Percentiles rank a stretch among this genome's conserved stretches.
These are phyloP conservation scores for Aspergillus fructus DNA, from an alignment of 2,329 filamentous ascomycete genomes.

Conservation along the genomic window DNA sequence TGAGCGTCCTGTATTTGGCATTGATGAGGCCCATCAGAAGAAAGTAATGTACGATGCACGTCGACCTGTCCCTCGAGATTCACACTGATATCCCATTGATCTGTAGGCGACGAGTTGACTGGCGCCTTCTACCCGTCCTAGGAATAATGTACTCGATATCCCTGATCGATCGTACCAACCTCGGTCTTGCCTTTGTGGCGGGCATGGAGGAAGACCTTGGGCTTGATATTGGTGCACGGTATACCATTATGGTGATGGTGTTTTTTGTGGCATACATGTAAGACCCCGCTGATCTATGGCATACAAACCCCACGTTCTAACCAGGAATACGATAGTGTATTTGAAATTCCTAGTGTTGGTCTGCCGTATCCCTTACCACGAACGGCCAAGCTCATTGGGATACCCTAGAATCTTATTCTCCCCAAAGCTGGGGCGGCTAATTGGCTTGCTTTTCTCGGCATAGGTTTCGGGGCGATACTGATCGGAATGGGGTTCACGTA, in stretches of 20 bases:
- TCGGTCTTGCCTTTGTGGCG: slow-evolving; percentile 32
- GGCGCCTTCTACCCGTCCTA: slow-evolving; percentile 41
- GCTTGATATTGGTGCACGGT: slow-evolving; percentile 25
- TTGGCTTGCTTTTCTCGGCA: slow-evolving; percentile 27
- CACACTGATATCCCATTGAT: background rate
- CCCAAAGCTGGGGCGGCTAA: slow-evolving; percentile 27
- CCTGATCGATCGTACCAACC: slow-evolving; percentile 40
- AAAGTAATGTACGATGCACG: slow-evolving; percentile 10
- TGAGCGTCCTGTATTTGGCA: slow-evolving; percentile 6
- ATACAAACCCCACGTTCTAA: background rate
- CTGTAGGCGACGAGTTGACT: slow-evolving; percentile 25
- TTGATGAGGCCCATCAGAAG: slow-evolving; percentile 17
- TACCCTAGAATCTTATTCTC: slow-evolving; percentile 26
- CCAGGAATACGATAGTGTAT: slow-evolving; percentile 1
- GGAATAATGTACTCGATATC: slow-evolving; percentile 41
- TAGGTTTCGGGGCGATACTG: slow-evolving; percentile 24
- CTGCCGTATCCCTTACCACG: background rate
- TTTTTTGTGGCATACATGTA: slow-evolving; percentile 30
- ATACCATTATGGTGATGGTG: slow-evolving; percentile 28
- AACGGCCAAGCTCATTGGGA: background rate
- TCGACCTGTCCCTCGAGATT: background rate
- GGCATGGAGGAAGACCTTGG: slow-evolving; percentile 28
- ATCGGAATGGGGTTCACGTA: slow-evolving; percentile 34
- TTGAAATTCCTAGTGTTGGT: slow-evolving; percentile 16
- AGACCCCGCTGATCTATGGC: background rate